Conservation (phyloP, 2,329 filamentous ascomycete genomes). For the Hysterium pulicare region DNA sequence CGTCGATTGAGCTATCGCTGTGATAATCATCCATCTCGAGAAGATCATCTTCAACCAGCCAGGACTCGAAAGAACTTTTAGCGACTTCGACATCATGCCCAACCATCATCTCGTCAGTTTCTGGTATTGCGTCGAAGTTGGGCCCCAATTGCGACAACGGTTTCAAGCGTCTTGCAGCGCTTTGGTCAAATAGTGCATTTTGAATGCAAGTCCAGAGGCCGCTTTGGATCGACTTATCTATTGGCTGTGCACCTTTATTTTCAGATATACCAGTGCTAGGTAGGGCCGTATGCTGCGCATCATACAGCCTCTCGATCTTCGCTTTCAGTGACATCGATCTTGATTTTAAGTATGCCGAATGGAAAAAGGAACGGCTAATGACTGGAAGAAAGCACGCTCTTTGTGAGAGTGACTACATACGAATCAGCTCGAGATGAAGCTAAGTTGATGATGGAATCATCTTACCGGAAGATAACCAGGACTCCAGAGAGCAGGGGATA, state of each 20-base stretch:
- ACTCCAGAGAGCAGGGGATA: slow-evolving; percentile 41
- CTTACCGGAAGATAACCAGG: slow-evolving; percentile 34
- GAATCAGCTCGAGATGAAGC: not conserved
- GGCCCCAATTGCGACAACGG: not conserved
- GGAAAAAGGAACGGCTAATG: slow-evolving; percentile 13
- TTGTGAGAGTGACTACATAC: slow-evolving; percentile 10
- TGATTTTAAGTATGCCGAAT: slow-evolving; percentile 10
- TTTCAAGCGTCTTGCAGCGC: slow-evolving; percentile 5
- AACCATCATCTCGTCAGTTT: not conserved
- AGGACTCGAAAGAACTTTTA: not conserved
- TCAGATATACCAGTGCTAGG: too few relatives aligned
- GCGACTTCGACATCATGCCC: not conserved
- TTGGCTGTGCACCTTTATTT: not conserved
- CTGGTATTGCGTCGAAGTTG: not conserved
- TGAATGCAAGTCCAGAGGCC: slow-evolving; percentile 8
- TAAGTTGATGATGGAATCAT: not conserved
- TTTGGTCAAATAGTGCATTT: slow-evolving; percentile 6
- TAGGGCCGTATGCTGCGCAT: not conserved
- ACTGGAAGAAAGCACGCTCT: slow-evolving; percentile 11
- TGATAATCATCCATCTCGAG: not conserved
- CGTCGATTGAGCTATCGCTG: not conserved
- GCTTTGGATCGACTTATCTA: not conserved
- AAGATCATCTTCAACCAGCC: not conserved
- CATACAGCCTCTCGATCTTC: slow-evolving; percentile 6
- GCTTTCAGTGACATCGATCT: slow-evolving; percentile 9